phyloP scores from a whole-genome alignment of 1,284 basidiomycete genomes.

The Trichosporon faecale region DNA sequence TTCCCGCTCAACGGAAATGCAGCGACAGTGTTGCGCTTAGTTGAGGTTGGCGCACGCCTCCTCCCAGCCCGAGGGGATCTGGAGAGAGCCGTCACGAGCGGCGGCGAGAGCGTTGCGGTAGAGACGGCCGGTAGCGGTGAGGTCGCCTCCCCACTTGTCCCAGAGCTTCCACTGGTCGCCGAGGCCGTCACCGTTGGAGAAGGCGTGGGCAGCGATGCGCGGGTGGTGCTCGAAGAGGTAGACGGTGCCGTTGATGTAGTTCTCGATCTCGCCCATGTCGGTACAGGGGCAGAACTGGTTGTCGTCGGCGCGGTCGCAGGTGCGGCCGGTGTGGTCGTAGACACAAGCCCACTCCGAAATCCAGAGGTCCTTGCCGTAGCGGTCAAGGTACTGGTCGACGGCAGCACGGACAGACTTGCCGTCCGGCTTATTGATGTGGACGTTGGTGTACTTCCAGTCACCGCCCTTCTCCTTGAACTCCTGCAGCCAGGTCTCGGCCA shows the following conservation, averaged over 20 bases:
- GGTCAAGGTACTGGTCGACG: constrained; percentile 49
- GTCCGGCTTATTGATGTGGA: constrained; percentile 49
- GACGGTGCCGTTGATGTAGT: constrained; percentile 47
- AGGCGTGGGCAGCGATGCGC: constrained; percentile 42
- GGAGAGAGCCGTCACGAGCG: not conserved
- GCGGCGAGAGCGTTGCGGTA: constrained; percentile 46
- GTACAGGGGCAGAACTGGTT: constrained; percentile 33
- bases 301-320: constrained; percentile 25
- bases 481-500: constrained; percentile 31
- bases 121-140: constrained; percentile 42
- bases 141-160: not conserved
- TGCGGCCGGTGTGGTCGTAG: constrained; percentile 37
- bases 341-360: constrained; percentile 52
- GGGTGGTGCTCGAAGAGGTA: constrained; percentile 45
- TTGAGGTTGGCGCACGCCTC: constrained; percentile 6
- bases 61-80: constrained; percentile 4
- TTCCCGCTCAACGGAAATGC: not conserved
- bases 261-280: constrained; percentile 35
- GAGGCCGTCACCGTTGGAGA: constrained; percentile 38
- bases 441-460: constrained; percentile 33
- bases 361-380: constrained; percentile 50
- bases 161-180: constrained; percentile 16
- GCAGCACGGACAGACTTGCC: constrained; percentile 42
- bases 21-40: not conserved
- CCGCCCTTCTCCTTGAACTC: constrained; percentile 29